phyloP scores from a whole-genome alignment of 2,329 filamentous ascomycete species.

The Nemania sp. region DNA sequence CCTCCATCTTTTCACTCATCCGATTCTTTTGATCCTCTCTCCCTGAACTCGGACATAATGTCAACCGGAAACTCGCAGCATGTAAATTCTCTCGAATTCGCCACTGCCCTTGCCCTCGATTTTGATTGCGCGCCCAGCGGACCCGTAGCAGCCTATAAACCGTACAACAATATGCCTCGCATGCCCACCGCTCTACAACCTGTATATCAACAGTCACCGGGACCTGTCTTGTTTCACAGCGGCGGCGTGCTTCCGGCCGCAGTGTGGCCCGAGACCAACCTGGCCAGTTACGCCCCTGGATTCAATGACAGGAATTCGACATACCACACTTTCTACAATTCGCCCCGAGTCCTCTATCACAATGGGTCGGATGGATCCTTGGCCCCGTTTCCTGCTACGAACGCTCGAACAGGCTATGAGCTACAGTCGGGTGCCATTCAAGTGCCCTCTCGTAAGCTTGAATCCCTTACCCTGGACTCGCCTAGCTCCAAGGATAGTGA shows the following conservation, averaged over 20 bases:
- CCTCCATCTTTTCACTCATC: constrained; percentile 22
- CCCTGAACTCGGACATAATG: constrained; percentile 28
- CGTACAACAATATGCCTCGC: constrained; percentile 36
- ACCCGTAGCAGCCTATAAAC: constrained; percentile 33
- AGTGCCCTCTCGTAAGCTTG: constrained; percentile 40
- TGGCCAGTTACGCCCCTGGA: constrained; percentile 41
- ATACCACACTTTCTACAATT: constrained; percentile 43
- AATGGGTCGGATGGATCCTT: constrained; percentile 34
- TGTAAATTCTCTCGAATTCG: constrained; percentile 30
- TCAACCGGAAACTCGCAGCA: constrained; percentile 29
- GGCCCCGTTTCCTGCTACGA: constrained; percentile 37
- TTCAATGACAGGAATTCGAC: constrained; percentile 40
- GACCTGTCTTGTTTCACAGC: constrained; percentile 48
- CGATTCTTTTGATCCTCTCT: constrained; percentile 26
- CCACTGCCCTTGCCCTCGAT: constrained; percentile 33
- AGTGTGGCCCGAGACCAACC: constrained; percentile 45
- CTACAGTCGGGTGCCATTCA: constrained; percentile 30
- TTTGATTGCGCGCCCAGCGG: constrained; percentile 38
- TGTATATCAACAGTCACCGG: constrained; percentile 44
- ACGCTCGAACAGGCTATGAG: constrained; percentile 46
- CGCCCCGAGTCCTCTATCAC: constrained; percentile 32
- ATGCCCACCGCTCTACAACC: constrained; percentile 41
- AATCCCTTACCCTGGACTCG: constrained; percentile 41
- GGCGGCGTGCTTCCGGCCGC: constrained; percentile 44
- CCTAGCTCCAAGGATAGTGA: constrained; percentile 30